phyloP scores from a whole-genome alignment of 768 basidiomycete species.

The Leccinum disarticulatum region DNA sequence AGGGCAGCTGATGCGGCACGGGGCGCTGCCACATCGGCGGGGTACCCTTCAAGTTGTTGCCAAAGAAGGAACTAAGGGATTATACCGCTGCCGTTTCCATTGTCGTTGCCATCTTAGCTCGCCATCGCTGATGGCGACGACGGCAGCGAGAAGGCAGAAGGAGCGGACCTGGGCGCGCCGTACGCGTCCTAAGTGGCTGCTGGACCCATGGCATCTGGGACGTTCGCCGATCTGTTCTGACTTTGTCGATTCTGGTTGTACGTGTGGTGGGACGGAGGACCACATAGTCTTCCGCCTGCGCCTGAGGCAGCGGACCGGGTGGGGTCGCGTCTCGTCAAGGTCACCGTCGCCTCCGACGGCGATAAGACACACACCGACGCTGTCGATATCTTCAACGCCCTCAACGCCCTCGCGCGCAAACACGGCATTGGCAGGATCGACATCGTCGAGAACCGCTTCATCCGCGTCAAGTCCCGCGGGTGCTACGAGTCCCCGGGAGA shows the following conservation, averaged over 20 bases:
- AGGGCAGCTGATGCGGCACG: too few species aligned
- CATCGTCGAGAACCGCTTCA: constrained; percentile 99
- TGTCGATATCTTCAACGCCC: constrained; percentile 89
- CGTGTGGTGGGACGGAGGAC: constrained; percentile 15
- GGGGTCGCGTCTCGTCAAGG: constrained; percentile 59
- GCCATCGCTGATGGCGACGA: too few species aligned
- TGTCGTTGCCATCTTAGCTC: too few species aligned
- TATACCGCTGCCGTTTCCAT: too few species aligned
- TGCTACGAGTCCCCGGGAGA: constrained; percentile 99
- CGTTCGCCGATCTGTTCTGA: background rate
- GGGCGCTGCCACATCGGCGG: too few species aligned
- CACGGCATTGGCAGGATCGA: constrained; percentile 98
- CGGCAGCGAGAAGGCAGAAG: too few species aligned
- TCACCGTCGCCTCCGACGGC: constrained; percentile 43
- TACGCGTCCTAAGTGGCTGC: background rate
- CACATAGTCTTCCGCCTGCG: background rate
- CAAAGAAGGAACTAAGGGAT: too few species aligned
- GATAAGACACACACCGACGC: constrained; percentile 78
- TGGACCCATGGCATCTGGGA: background rate
- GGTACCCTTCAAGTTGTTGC: too few species aligned
- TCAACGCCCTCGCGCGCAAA: constrained; percentile 90
- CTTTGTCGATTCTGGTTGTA: constrained; percentile 5
- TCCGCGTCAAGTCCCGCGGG: constrained; percentile 98
- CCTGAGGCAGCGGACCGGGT: background rate
- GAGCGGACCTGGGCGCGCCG: too few species aligned